These are phyloP conservation scores for Agapanthus africanus DNA, from an alignment of 106 monocot genomes.

Conservation along the genomic window DNA sequence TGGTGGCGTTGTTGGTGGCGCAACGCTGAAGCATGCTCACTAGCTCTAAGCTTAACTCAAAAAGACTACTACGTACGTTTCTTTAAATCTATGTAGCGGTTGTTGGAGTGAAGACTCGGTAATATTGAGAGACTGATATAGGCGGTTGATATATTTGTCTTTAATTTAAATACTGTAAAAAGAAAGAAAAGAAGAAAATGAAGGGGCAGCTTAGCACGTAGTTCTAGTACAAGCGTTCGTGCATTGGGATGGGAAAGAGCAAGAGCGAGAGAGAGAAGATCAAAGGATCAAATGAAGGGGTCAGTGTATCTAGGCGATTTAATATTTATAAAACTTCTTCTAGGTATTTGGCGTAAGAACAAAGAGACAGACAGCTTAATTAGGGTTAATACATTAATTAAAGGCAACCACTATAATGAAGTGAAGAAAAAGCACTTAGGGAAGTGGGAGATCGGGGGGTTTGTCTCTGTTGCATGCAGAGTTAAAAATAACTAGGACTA, in stretches of 20 bases:
- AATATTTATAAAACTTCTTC: no score
- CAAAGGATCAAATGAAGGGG: background rate
- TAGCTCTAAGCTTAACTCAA: no score
- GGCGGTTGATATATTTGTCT: no score
- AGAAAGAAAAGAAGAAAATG: background rate
- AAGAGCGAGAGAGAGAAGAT: background rate
- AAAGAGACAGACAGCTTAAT: slow-evolving; percentile 3
- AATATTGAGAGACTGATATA: no score
- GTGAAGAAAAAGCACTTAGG: background rate
- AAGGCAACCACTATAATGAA: no score
- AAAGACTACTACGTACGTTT: no score
- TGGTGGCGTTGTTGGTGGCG: slow-evolving; percentile 12
- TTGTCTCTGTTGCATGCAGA: slow-evolving; percentile 5
- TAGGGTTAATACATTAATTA: background rate
- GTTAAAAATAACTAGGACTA: background rate
- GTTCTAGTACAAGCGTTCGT: no score
- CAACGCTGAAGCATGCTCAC: slow-evolving; percentile 26
- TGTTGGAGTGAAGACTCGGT: no score
- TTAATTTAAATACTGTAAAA: no score
- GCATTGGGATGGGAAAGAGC: background rate
- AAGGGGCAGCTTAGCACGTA: background rate
- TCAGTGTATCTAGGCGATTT: no score
- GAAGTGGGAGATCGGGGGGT: background rate
- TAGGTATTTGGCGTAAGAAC: background rate
- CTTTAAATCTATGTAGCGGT: no score